Evolutionary conservation across 371 early-diverging fungal species (phyloP).

Genomic region (Mucor lusitanicus): DNA sequence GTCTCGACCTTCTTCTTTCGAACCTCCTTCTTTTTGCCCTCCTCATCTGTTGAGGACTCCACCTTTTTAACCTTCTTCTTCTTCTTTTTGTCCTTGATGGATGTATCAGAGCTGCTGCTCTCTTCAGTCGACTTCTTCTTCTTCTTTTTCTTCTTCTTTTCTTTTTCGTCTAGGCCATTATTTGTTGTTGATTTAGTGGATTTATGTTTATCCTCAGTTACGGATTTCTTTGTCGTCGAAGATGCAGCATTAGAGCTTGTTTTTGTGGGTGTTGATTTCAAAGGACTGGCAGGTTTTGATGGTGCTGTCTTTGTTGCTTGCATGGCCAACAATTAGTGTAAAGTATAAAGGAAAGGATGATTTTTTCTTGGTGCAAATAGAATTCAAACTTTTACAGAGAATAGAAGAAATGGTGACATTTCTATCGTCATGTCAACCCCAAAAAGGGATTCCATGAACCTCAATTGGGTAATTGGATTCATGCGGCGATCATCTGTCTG

Average conservation of each 20-base stretch:
- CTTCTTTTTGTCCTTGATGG: background rate
- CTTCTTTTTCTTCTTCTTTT: background rate
- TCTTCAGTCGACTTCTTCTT: background rate
- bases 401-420: constrained; percentile 3
- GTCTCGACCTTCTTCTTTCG: background rate
- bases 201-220: background rate
- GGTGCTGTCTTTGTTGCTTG: background rate
- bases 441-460: background rate
- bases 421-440: background rate
- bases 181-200: background rate
- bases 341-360: background rate
- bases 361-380: background rate
- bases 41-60: background rate
- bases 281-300: background rate
- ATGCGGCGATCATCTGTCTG: background rate
- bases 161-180: background rate
- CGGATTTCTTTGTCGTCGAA: background rate
- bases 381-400: background rate
- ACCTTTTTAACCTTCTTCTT: constrained; percentile 2
- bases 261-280: background rate
- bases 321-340: background rate
- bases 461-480: background rate
- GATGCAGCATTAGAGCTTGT: background rate
- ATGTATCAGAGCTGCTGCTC: background rate
- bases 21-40: background rate